Evolutionary conservation across 495 filamentous ascomycete species (phyloP), one percentile per base, ranked within the genome.

Genomic region (Trypethelium eluteriae): DNA sequence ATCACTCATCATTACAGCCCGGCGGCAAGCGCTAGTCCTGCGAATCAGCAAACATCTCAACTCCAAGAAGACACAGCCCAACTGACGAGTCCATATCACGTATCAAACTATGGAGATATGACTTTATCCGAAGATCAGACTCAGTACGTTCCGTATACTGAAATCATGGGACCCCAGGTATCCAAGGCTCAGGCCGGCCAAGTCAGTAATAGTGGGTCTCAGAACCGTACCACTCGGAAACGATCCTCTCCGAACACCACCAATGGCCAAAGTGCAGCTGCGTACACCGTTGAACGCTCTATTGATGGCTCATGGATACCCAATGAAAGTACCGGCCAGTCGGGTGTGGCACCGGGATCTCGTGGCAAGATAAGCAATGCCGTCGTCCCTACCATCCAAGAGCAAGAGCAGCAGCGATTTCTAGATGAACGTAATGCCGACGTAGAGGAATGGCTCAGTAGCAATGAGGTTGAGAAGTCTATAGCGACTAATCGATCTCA

Each of bases 361-460:
- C 67, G 73, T 10, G 32, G 70, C 41, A 61, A 71, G 25, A 67
- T 75, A 7, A 34, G 32, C 49, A 25, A n/a, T 46, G 49, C 47
- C 7, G 68, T 62, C 38, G 64, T 74, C n/a, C 74, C 69, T 36
- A 73, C 64, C n/a, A 39, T 76, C 12, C 67, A 74, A 35, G 74
- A 76, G 62, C 65, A 69, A 35, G 66, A 67, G 25, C 68, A 74
- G n/a, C 67, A 71, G 61, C 64, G 71, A 38, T 39, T 64, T 2
- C 64, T 70, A 32, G 68, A 69, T 6, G 73, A 73, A 57, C 74
- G 73, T 59, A 72, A 76, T 49, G 64, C 67, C n/a, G 71, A 76
- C 18, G 74, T 76, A 38, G 39, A 67, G 38, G 68, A 74, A 12
- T 76, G 74, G 74, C 70, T 76, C n/a, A 62, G 63, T 2, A 69